phyloP scores from a whole-genome alignment of 441 rosid genomes.

The Pelargonium australe region DNA sequence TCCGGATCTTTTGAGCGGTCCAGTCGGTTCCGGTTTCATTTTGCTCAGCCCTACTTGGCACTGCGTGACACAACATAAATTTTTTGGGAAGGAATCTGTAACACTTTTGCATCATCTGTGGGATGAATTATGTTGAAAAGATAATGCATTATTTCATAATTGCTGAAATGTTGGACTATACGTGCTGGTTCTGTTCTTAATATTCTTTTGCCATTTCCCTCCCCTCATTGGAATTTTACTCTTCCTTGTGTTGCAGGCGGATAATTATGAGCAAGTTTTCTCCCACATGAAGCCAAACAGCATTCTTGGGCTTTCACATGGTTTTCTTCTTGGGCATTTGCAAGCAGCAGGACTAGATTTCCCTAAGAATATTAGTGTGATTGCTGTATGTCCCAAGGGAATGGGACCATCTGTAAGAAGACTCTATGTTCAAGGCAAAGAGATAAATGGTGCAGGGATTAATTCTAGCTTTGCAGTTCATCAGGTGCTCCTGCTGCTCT shows the following conservation, averaged over 20 bases:
- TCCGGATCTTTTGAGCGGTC: no score
- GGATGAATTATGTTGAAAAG: not conserved
- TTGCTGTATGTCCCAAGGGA: slow-evolving; percentile 87
- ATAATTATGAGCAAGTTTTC: slow-evolving; percentile 72
- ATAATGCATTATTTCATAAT: not conserved
- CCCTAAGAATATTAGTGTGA: slow-evolving; percentile 73
- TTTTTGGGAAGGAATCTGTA: no score
- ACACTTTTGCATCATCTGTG: no score
- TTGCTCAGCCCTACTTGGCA: no score
- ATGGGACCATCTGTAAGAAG: slow-evolving; percentile 97
- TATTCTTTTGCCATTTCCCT: no score
- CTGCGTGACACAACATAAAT: no score
- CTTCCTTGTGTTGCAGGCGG: slow-evolving; percentile 48
- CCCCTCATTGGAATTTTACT: not conserved
- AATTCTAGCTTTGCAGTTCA: slow-evolving; percentile 90
- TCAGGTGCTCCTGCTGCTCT: slow-evolving; percentile 38
- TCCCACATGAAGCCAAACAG: slow-evolving; percentile 90
- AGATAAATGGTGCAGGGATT: slow-evolving; percentile 92
- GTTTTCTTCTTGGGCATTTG: slow-evolving; percentile 86
- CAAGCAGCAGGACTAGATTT: slow-evolving; percentile 69
- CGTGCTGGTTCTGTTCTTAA: not conserved
- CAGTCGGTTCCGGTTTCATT: no score
- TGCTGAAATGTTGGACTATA: not conserved
- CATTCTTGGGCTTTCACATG: slow-evolving; percentile 90
- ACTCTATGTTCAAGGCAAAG: slow-evolving; percentile 89